Conservation (phyloP, 2,329 filamentous ascomycete species). For the Metarhizium anisopliae region DNA sequence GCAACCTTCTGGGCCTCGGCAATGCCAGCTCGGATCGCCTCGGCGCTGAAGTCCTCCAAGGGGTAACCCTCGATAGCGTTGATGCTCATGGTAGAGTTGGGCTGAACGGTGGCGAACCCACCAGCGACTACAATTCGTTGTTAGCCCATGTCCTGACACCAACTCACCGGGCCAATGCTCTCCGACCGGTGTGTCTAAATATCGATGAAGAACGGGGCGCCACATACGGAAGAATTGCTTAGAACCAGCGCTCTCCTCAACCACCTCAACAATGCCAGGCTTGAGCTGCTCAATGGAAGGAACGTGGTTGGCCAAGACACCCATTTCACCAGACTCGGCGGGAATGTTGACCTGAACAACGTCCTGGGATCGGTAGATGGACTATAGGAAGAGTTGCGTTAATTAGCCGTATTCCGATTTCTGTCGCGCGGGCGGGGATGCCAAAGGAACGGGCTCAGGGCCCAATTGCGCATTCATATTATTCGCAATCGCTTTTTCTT, state of each 20-base stretch:
- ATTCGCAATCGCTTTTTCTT: constrained; percentile 12
- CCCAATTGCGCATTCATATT: constrained; percentile 18
- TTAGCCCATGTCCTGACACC: constrained; percentile 4
- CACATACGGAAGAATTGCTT: constrained; percentile 98
- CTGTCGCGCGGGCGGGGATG: constrained; percentile 10
- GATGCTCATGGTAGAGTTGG: constrained; percentile 90
- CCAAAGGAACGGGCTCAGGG: constrained; percentile 7
- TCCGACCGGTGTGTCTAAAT: not conserved
- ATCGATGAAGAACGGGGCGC: not conserved
- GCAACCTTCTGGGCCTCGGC: constrained; percentile 93
- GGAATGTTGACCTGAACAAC: constrained; percentile 97
- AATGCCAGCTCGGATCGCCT: constrained; percentile 83
- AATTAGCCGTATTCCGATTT: constrained; percentile 33
- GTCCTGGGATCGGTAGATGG: constrained; percentile 59
- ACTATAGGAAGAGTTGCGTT: constrained; percentile 41
- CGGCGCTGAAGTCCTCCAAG: constrained; percentile 90
- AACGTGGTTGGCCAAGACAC: constrained; percentile 98
- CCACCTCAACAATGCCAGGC: constrained; percentile 88
- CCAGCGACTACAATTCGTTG: constrained; percentile 64
- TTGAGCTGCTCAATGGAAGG: constrained; percentile 98
- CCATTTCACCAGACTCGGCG: constrained; percentile 98
- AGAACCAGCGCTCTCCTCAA: constrained; percentile 80
- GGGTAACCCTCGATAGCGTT: constrained; percentile 95
- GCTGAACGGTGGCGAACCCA: constrained; percentile 94
- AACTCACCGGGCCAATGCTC: not conserved